Evolutionary conservation across 768 basidiomycete genomes (phyloP), one percentile per base, ranked within the genome.

Genomic region (Xerocomus brunneocitrinus): DNA sequence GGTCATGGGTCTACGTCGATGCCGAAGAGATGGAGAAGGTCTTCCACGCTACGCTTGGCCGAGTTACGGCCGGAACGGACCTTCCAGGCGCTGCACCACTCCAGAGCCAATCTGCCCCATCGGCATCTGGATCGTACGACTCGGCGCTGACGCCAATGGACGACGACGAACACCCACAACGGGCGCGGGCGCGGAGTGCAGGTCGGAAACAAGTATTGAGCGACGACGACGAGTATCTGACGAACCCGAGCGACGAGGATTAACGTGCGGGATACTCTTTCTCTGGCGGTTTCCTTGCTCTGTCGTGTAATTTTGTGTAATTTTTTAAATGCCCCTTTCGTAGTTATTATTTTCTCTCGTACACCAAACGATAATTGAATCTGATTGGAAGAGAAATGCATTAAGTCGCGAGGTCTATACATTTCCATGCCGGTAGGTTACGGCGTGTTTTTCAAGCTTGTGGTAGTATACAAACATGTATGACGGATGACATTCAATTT

Each of bases 11-110:
- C 35, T 95, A 94, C 70, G 78, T 89, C 55, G 92, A 95, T 56
- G 94, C 95, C 8, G 89, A 91, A 46, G 90, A 92, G 74, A 91
- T 95, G 89, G 89, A 95, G 72, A 89, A 88, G 65, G 84, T 85
- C 46, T 93, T 95, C 67, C 79, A 88, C 55, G 75, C 82, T 27
- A 75, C 85, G 8, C 91, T 85, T 63, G 78, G 83, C 40, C 80
- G 80, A 34, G 71, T 76, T 47, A 84, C 87, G 42, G 75, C 71
- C 13, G 87, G 86, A 22, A 84, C 81, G 39, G 87, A 85, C 41
- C 74, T 91, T 24, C 89, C 91, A 38, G 90, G 90, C 52, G 88
- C 87, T 3, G 79, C 83, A 19, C 66, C 71, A 8, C 67, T 72
- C 1, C 52, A 50, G 13, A 65, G 44, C 24, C 64, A 64, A 50